These are phyloP conservation scores for Colletotrichum agaves DNA, from an alignment of 2,329 filamentous ascomycete genomes.

Conservation along the genomic window DNA sequence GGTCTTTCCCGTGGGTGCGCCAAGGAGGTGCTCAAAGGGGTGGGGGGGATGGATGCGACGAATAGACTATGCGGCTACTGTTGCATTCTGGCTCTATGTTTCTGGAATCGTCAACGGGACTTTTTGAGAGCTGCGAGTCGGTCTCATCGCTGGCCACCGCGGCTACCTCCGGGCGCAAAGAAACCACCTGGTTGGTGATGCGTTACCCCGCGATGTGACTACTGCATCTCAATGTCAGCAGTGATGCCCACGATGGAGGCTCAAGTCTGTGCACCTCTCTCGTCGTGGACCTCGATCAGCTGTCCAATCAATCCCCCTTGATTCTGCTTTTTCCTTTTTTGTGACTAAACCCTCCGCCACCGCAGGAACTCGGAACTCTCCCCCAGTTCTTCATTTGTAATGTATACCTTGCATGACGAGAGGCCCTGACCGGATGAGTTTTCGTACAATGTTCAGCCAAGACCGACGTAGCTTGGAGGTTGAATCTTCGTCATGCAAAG, in stretches of 20 bases:
- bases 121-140: constrained; percentile 1
- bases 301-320: neutral
- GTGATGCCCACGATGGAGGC: neutral
- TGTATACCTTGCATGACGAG: neutral
- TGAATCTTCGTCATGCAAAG: neutral
- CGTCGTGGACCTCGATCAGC: neutral
- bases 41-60: no score
- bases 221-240: constrained; percentile 5
- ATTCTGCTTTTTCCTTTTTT: no score
- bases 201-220: neutral
- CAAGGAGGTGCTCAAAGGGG: no score
- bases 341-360: neutral
- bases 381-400: constrained; percentile 4
- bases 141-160: neutral
- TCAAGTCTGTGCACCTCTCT: neutral
- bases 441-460: neutral
- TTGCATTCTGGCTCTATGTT: neutral
- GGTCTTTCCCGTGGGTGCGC: constrained; percentile 4
- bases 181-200: no score
- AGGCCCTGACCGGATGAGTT: neutral
- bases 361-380: neutral
- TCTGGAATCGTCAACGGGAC: neutral
- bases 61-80: neutral
- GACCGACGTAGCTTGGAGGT: neutral
- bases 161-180: neutral